Evolutionary conservation across 768 basidiomycete genomes (phyloP), one percentile per base, ranked within the genome.

Genomic region (Russula foetens): DNA sequence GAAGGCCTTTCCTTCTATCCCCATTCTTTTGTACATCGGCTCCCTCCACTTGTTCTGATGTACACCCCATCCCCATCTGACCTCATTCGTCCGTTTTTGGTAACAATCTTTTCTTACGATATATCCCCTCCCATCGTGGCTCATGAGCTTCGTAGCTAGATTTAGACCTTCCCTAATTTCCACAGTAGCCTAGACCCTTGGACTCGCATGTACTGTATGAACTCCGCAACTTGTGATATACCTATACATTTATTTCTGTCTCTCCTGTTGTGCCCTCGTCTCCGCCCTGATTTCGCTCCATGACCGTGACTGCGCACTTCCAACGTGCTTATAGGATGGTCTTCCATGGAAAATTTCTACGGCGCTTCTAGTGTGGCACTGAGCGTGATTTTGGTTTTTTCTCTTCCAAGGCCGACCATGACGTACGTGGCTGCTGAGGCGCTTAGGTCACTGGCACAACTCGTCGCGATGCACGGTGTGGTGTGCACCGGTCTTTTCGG

Each of bases 1-100:
- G 71, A 69, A 67, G 46, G 45, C 6, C 38, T 4, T 17, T 19
- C 9, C 1, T 7, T 51, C 6, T 46, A 62, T 39, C 56, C n/a
- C 61, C 51, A 53, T 58, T n/a, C 19, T 48, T 43, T 24, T 24
- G 19, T 56, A n/a, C 33, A 35, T 41, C 19, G 28, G 48, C 48
- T 19, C 31, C 53, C 48, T 38, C 33, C 14, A 43, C 29, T 47
- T 44, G 28, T 53, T 62, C 51, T 62, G 45, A 62, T 62, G 35
- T 46, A 19, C 44, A 62, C 26, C 44, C 14, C 56, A 47, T 58
- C 56, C 55, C 50, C 35, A 58, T 53, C 55, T 43, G 45, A 56
- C 15, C 39, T 26, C 48, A 56, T 41, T 33, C 41, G 3, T 33
- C 53, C 24, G 24, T 31, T n/a, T 39, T 57, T 31, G 15, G 44